These are phyloP conservation scores for Zelopaecilomyces penicillatus DNA, from an alignment of 2,329 filamentous ascomycete genomes.

Conservation along the genomic window DNA sequence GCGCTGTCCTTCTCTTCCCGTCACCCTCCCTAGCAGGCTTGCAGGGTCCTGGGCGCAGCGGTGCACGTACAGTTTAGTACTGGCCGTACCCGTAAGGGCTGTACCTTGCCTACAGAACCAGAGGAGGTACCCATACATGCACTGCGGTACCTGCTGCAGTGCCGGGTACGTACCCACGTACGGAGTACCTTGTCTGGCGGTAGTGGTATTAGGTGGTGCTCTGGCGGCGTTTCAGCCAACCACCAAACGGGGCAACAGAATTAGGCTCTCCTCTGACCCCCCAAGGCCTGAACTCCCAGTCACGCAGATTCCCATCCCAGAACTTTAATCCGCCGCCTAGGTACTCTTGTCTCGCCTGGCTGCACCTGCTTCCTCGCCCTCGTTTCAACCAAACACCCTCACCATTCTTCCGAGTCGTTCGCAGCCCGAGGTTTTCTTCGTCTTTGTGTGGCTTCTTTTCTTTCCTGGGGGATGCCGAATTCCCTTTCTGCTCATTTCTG, in stretches of 20 bases:
- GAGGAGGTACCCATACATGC: too few species aligned
- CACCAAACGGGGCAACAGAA: conserved; percentile 7
- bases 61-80: too few species aligned
- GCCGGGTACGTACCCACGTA: too few species aligned
- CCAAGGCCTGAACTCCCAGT: not conserved
- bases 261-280: conserved; percentile 3
- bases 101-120: too few species aligned
- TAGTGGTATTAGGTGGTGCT: not conserved
- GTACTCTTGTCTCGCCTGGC: conserved; percentile 2
- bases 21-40: too few species aligned
- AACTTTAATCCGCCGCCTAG: conserved; percentile 8
- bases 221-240: conserved; percentile 13
- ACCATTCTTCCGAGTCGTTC: conserved; percentile 4
- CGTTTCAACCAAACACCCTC: conserved; percentile 1
- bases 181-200: not conserved
- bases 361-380: conserved; percentile 4
- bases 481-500: not conserved
- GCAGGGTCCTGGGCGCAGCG: too few species aligned
- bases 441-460: not conserved
- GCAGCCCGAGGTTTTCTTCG: not conserved
- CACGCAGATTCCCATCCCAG: conserved; percentile 3
- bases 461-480: not conserved
- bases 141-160: too few species aligned
- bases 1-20: too few species aligned
- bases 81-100: too few species aligned